Percentiles rank a stretch among this genome's conserved stretches.
Evolutionary conservation across 768 basidiomycete genomes (phyloP).

Genomic region (Naganishia friedmannii): DNA sequence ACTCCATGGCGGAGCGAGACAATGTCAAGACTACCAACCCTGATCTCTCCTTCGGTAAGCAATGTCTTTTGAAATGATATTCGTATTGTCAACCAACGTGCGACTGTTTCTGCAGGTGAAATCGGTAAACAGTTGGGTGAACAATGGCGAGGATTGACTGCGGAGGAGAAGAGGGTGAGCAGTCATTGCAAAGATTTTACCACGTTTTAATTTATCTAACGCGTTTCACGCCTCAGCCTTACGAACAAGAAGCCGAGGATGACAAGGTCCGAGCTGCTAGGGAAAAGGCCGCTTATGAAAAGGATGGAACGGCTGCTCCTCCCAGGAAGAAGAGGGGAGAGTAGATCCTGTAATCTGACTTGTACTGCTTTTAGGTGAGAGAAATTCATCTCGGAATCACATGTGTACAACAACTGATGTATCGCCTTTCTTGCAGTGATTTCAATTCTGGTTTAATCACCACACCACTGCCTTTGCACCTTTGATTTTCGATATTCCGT

Average conservation of each 20-base stretch:
- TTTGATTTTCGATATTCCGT: constrained; percentile 25
- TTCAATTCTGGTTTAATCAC: neutral
- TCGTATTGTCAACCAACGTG: neutral
- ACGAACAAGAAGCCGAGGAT: constrained; percentile 75
- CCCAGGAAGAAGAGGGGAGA: constrained; percentile 5
- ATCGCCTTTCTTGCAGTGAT: neutral
- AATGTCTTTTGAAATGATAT: constrained; percentile 2
- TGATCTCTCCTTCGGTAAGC: constrained; percentile 81
- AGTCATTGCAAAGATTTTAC: neutral
- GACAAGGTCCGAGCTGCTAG: constrained; percentile 85
- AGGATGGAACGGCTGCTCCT: constrained; percentile 11
- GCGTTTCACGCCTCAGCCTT: constrained; percentile 62
- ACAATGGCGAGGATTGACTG: constrained; percentile 94
- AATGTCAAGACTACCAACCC: constrained; percentile 94
- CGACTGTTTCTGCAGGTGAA: constrained; percentile 61
- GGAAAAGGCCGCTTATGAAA: constrained; percentile 57
- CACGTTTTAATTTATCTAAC: neutral
- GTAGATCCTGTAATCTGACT: neutral
- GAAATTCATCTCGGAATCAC: neutral
- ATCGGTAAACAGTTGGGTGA: constrained; percentile 91
- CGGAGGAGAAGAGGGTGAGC: constrained; percentile 82
- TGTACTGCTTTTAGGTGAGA: neutral
- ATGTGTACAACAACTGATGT: neutral
- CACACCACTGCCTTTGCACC: constrained; percentile 15
- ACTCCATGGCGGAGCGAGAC: constrained; percentile 92